These are phyloP conservation scores for Cyclocybe aegerita DNA, from an alignment of 768 basidiomycete species.

Conservation along the genomic window DNA sequence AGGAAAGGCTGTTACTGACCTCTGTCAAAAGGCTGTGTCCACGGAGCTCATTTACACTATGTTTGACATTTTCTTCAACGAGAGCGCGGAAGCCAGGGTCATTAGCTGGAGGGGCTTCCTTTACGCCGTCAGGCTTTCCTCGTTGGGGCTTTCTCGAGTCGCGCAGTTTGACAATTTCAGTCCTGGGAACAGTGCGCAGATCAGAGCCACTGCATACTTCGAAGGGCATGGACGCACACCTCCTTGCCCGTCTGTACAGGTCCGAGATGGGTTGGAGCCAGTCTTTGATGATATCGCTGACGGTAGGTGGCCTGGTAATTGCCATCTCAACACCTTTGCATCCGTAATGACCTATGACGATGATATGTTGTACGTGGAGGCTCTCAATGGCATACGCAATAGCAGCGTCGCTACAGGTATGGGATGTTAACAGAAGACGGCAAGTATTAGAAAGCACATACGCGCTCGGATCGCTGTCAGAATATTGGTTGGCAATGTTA, in stretches of 20 bases:
- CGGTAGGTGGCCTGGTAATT: conserved; percentile 22
- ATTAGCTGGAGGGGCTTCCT: conserved; percentile 16
- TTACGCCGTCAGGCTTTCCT: conserved; percentile 23
- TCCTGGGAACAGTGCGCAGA: conserved; percentile 12
- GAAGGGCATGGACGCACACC: conserved; percentile 15
- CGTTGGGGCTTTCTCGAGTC: conserved; percentile 29
- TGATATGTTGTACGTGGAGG: conserved; percentile 33
- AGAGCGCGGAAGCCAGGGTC: conserved; percentile 37
- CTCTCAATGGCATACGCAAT: conserved; percentile 33
- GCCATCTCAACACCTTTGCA: conserved; percentile 33
- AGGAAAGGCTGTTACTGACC: conserved; percentile 15
- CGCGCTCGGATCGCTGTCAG: conserved; percentile 30
- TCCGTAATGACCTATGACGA: conserved; percentile 39
- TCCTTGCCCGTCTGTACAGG: conserved; percentile 28
- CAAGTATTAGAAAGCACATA: conserved; percentile 17
- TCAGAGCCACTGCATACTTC: too few species aligned
- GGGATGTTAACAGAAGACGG: neutral
- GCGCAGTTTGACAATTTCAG: conserved; percentile 33
- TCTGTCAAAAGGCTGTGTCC: conserved; percentile 35
- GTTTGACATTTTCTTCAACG: conserved; percentile 50
- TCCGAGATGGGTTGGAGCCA: conserved; percentile 34
- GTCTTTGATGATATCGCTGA: conserved; percentile 20
- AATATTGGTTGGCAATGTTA: conserved; percentile 37
- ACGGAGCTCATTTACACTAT: conserved; percentile 37
- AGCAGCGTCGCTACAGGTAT: conserved; percentile 27